phyloP scores from a whole-genome alignment of 2,329 filamentous ascomycete genomes.

The Seiridium cupressi region DNA sequence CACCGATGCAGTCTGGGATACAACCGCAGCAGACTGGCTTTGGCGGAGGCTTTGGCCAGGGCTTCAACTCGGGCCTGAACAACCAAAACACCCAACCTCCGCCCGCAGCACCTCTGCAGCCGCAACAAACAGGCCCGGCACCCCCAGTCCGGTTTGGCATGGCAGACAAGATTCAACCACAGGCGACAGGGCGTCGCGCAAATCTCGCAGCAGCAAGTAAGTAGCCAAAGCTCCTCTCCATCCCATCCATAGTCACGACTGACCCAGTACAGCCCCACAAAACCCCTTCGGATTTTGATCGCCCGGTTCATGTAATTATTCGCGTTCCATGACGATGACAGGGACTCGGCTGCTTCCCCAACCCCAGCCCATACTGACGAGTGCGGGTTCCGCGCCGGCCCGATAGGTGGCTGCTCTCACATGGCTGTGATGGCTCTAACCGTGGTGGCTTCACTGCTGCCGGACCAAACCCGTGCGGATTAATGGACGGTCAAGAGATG shows the following conservation, averaged over 20 bases:
- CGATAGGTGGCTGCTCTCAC: too few relatives aligned
- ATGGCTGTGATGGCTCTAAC: too few relatives aligned
- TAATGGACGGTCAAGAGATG: neutral
- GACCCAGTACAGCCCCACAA: slow-evolving; percentile 39
- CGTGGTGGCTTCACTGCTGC: too few relatives aligned
- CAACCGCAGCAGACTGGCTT: slow-evolving; percentile 50
- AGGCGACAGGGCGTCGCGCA: slow-evolving; percentile 84
- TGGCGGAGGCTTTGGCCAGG: slow-evolving; percentile 43
- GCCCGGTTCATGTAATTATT: neutral
- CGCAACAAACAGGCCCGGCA: slow-evolving; percentile 82
- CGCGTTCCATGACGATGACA: neutral
- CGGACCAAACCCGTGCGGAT: too few relatives aligned
- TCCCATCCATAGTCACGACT: neutral
- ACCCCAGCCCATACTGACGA: too few relatives aligned
- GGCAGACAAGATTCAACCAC: slow-evolving; percentile 75
- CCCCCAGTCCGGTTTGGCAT: slow-evolving; percentile 90
- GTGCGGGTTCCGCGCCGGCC: too few relatives aligned
- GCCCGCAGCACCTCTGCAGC: slow-evolving; percentile 60
- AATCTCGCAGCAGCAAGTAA: slow-evolving; percentile 95
- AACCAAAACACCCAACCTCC: slow-evolving; percentile 54
- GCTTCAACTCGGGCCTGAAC: slow-evolving; percentile 46
- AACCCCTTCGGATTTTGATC: slow-evolving; percentile 51
- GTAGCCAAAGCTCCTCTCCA: slow-evolving; percentile 41
- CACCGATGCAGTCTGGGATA: slow-evolving; percentile 32
- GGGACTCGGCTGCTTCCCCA: neutral